Evolutionary conservation across 2,329 filamentous ascomycete genomes (phyloP).

Genomic region (Cordyceps sp.): DNA sequence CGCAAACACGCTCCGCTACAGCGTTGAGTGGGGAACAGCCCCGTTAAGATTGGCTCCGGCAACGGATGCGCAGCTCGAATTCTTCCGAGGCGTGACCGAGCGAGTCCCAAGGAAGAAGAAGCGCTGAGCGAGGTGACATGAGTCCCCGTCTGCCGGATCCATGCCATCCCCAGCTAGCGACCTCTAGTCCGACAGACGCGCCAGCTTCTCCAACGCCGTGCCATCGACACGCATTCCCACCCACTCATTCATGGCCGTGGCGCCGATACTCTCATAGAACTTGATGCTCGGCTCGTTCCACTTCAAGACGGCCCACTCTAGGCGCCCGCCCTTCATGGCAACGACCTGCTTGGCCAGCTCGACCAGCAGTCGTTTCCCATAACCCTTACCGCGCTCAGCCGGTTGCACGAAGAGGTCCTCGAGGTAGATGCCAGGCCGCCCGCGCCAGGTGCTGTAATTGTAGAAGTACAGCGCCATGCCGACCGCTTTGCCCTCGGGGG

Average conservation of each 20-base stretch:
- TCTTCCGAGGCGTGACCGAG: slow-evolving; percentile 31
- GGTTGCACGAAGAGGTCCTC: slow-evolving; percentile 81
- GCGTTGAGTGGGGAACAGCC: slow-evolving; percentile 28
- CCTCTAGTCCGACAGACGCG: slow-evolving; percentile 19
- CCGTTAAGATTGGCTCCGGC: slow-evolving; percentile 12
- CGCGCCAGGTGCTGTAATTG: slow-evolving; percentile 89
- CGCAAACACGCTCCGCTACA: slow-evolving; percentile 12
- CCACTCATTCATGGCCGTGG: slow-evolving; percentile 53
- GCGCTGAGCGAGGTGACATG: slow-evolving; percentile 2
- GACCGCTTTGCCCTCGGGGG: slow-evolving; percentile 29
- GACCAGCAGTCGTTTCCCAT: slow-evolving; percentile 59
- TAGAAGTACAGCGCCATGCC: slow-evolving; percentile 88
- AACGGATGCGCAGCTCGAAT: slow-evolving; percentile 16
- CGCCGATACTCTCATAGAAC: slow-evolving; percentile 66
- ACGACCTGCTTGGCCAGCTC: slow-evolving; percentile 67
- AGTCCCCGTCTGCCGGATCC: not conserved
- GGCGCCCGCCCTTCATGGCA: slow-evolving; percentile 51
- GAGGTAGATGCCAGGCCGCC: slow-evolving; percentile 76
- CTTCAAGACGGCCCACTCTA: slow-evolving; percentile 85
- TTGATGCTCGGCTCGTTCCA: slow-evolving; percentile 85
- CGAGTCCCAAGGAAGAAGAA: slow-evolving; percentile 7
- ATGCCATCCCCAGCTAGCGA: not conserved
- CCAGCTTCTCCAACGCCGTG: slow-evolving; percentile 44
- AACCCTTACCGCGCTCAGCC: slow-evolving; percentile 55
- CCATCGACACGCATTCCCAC: slow-evolving; percentile 60